Conservation (phyloP, 148 eudicot species). For the Chenopodium album region DNA sequence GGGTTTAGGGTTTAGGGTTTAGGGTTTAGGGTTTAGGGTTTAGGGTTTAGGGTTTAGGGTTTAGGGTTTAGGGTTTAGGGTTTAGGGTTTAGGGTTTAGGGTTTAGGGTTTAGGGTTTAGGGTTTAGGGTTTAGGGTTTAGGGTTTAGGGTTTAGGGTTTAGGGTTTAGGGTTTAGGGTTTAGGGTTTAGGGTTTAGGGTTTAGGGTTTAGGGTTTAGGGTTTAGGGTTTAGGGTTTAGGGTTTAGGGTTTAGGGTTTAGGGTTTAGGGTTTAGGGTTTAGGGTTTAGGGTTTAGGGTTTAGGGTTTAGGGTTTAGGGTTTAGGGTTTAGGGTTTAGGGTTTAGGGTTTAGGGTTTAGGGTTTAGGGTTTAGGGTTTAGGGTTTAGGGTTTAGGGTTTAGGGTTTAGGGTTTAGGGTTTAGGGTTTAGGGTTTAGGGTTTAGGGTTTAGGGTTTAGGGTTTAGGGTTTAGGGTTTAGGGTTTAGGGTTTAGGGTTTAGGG, state of each 20-base stretch:
- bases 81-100: too few species aligned
- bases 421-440: constrained; percentile 17
- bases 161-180: too few species aligned
- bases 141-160: too few species aligned
- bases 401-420: constrained; percentile 18
- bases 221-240: constrained; percentile 20
- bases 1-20: too few species aligned
- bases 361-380: constrained; percentile 24
- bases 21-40: too few species aligned
- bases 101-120: too few species aligned
- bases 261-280: constrained; percentile 33
- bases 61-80: too few species aligned
- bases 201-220: constrained; percentile 9
- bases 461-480: constrained; percentile 10
- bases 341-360: constrained; percentile 20
- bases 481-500: constrained; percentile 6
- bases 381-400: constrained; percentile 26
- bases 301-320: constrained; percentile 23
- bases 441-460: constrained; percentile 1
- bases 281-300: constrained; percentile 28
- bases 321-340: constrained; percentile 25
- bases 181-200: constrained; percentile 11
- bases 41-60: too few species aligned
- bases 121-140: background rate
- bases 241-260: constrained; percentile 27